phyloP scores from a whole-genome alignment of 1,284 basidiomycete species.

The Tetrapyrgos nigripes region DNA sequence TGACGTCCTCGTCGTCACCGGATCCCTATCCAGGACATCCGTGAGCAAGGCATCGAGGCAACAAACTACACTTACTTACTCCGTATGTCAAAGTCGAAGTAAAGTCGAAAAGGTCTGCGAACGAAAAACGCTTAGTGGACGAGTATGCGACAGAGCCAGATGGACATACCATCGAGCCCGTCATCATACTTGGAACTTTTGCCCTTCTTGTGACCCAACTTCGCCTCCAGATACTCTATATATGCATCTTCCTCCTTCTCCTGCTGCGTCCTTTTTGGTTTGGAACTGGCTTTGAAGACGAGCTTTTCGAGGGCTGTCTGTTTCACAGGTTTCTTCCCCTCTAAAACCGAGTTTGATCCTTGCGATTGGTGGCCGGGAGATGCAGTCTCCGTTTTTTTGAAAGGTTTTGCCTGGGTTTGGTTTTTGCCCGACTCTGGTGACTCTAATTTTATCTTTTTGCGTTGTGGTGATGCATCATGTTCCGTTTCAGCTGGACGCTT shows the following conservation, averaged over 20 bases:
- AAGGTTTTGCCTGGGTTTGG: not conserved
- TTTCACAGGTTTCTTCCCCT: slow-evolving; percentile 4
- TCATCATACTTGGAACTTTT: slow-evolving; percentile 59
- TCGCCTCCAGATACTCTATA: slow-evolving; percentile 79
- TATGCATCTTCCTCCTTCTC: slow-evolving; percentile 77
- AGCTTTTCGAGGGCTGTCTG: slow-evolving; percentile 9
- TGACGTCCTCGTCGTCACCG: slow-evolving; percentile 8
- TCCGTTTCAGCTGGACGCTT: slow-evolving; percentile 47
- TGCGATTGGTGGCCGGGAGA: not conserved
- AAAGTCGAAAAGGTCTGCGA: slow-evolving; percentile 60
- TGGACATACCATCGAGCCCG: slow-evolving; percentile 60
- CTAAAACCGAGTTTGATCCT: not conserved
- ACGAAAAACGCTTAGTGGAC: slow-evolving; percentile 9
- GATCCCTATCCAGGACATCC: no score
- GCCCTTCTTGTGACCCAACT: slow-evolving; percentile 61
- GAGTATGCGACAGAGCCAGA: slow-evolving; percentile 7
- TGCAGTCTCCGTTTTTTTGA: slow-evolving; percentile 6
- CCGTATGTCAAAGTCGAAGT: slow-evolving; percentile 45
- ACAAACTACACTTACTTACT: slow-evolving; percentile 10
- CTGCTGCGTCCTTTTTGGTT: slow-evolving; percentile 35
- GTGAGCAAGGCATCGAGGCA: not conserved
- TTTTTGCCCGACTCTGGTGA: slow-evolving; percentile 7
- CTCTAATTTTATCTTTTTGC: slow-evolving; percentile 49
- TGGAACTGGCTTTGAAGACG: not conserved
- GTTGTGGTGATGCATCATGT: slow-evolving; percentile 45